Base-by-base conservation (phyloP, 192 early-diverging fungal genomes). In the Phlyctochytrium planicorne region DNA sequence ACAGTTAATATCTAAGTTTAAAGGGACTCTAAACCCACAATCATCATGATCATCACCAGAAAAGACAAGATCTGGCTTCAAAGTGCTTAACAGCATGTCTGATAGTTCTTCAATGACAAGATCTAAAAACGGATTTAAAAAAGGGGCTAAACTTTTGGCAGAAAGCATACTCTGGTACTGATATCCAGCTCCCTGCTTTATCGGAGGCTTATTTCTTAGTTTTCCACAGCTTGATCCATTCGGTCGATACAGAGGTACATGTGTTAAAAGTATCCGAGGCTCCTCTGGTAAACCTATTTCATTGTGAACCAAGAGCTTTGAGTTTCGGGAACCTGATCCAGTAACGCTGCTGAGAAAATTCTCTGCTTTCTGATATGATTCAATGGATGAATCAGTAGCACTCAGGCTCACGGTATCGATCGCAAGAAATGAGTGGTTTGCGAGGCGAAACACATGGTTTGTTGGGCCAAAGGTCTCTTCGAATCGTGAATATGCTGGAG, bases 41-140 rank as follows among this genome's bases (percentile, higher is more conserved):
- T 89, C 90, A 67, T 98, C 96, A 62, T 98, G 96, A 70, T 98
- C 94, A 66, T 98, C 94, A 23, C 94, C 96, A 67, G 90, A 92
- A 53, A 96, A 90, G 1, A 95, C 80, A 0, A 90, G 75, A 0
- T 71, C 66, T 0, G 96, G 94, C 36, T 84, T 68, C 24, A 93
- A 76, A 0, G 52, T 69, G 0, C 77, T 61, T 16, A 96, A 66
- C 24, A 98, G 82, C 20, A 78, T 30, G 3, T 70, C 59, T 0
- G 91, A 82, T 0, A 91, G 75, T 14, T 77, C 63, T 23, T 79
- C 63, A 10, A 71, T 74, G 4, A 98, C 76, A 70, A 95, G 80
- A 69, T 96, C 82, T 84, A 50, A 27, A 63, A 17, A 53, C 33
- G 1, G 23, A 24, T 0, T 23, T 52, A n/a, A 25, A 24, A 53